Conservation (phyloP, 2,329 filamentous ascomycete species). For the Ciborinia camelliae region DNA sequence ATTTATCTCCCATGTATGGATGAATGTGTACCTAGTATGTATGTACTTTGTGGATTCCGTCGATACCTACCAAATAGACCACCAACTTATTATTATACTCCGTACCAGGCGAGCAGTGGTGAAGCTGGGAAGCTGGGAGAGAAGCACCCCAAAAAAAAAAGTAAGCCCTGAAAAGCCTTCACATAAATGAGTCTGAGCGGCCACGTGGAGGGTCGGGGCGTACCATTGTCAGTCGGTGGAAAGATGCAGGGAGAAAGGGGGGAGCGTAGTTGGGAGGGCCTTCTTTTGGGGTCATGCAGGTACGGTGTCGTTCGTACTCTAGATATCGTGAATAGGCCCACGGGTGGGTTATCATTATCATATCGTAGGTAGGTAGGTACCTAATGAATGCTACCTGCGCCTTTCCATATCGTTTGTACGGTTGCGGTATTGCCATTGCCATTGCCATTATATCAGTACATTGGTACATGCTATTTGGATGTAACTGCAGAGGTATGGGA, state of each 20-base stretch:
- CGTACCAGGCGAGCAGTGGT: not conserved
- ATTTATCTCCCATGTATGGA: slow-evolving; percentile 1
- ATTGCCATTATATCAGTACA: no score
- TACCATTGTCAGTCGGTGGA: not conserved
- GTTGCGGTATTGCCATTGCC: not conserved
- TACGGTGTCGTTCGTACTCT: slow-evolving; percentile 1
- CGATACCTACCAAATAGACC: no score
- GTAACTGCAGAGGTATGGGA: not conserved
- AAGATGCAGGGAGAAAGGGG: slow-evolving; percentile 10
- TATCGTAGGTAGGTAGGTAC: no score
- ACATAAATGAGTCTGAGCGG: slow-evolving; percentile 13
- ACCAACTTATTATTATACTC: no score
- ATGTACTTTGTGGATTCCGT: no score
- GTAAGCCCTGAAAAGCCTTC: not conserved
- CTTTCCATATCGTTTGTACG: slow-evolving; percentile 6
- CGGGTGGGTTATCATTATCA: not conserved
- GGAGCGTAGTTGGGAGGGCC: not conserved
- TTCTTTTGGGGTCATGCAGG: slow-evolving; percentile 6
- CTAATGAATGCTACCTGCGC: slow-evolving; percentile 16
- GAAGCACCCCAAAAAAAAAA: no score
- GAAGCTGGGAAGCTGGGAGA: not conserved
- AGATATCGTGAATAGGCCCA: not conserved
- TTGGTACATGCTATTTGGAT: not conserved
- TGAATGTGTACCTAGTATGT: slow-evolving; percentile 9
- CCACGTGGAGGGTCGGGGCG: slow-evolving; percentile 18